These are phyloP conservation scores for Gonium pectorale DNA, from an alignment of 139 green algal species.

Conservation along the genomic window DNA sequence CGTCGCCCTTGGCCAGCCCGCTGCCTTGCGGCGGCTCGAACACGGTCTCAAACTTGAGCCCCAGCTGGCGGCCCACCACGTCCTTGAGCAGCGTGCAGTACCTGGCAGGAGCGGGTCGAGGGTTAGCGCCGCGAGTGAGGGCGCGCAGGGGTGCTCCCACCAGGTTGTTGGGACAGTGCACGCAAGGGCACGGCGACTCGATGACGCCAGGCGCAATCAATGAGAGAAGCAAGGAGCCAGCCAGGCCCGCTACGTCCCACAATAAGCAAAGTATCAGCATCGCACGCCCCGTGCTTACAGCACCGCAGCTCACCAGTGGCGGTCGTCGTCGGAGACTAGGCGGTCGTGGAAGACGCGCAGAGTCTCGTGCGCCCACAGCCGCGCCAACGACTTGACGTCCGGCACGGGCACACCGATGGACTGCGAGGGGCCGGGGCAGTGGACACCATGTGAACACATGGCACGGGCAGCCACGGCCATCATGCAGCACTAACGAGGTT, in stretches of 20 bases:
- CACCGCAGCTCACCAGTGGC: constrained; percentile 75
- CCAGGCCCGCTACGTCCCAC: too few relatives aligned
- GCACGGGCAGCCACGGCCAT: too few relatives aligned
- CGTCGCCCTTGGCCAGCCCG: constrained; percentile 40
- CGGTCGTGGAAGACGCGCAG: constrained; percentile 71
- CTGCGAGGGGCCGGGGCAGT: background rate
- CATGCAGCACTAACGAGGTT: too few relatives aligned
- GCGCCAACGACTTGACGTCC: constrained; percentile 52
- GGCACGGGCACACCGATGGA: constrained; percentile 60
- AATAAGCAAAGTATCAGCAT: too few relatives aligned
- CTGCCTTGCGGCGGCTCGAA: constrained; percentile 55
- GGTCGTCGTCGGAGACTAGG: constrained; percentile 76
- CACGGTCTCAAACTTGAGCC: constrained; percentile 64
- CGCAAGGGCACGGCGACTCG: too few relatives aligned
- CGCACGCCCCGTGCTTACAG: too few relatives aligned
- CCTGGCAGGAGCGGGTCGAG: too few relatives aligned
- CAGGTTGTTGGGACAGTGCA: too few relatives aligned
- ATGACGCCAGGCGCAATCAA: too few relatives aligned
- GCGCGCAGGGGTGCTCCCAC: too few relatives aligned
- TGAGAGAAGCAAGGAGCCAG: too few relatives aligned
- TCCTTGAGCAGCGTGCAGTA: constrained; percentile 48
- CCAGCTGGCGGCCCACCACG: constrained; percentile 56
- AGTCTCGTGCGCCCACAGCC: constrained; percentile 81
- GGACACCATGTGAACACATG: background rate
- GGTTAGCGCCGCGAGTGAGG: too few relatives aligned